phyloP scores from a whole-genome alignment of 2,329 filamentous ascomycete species.

The Aspergillus novofumigatus region DNA sequence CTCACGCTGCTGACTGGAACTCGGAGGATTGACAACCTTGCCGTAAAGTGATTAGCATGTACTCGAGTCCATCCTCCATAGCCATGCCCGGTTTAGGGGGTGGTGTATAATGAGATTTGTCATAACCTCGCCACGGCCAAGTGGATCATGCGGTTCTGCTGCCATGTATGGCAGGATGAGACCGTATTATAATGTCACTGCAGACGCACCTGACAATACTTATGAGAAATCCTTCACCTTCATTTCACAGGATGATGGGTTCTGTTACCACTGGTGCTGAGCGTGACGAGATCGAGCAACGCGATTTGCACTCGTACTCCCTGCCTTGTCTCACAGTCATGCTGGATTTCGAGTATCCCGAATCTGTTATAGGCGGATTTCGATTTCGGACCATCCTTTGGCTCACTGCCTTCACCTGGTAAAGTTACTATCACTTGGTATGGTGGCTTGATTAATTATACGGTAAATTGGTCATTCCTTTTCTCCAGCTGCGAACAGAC shows the following conservation, averaged over 20 bases:
- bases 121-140: neutral
- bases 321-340: neutral
- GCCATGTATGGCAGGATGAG: neutral
- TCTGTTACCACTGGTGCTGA: no score
- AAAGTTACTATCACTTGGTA: neutral
- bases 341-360: neutral
- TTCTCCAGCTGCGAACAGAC: conserved; percentile 6
- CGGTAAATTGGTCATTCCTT: neutral
- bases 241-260: no score
- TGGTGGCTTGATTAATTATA: neutral
- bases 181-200: neutral
- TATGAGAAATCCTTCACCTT: neutral
- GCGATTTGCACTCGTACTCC: no score
- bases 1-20: neutral
- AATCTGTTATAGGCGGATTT: neutral
- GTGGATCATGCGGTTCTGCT: neutral
- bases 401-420: neutral
- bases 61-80: neutral
- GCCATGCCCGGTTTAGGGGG: neutral
- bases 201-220: neutral
- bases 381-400: neutral
- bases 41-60: neutral
- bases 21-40: neutral
- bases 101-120: neutral
- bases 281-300: no score